Evolutionary conservation across 495 filamentous ascomycete species (phyloP).

Genomic region (Thermothielavioides terrestris): DNA sequence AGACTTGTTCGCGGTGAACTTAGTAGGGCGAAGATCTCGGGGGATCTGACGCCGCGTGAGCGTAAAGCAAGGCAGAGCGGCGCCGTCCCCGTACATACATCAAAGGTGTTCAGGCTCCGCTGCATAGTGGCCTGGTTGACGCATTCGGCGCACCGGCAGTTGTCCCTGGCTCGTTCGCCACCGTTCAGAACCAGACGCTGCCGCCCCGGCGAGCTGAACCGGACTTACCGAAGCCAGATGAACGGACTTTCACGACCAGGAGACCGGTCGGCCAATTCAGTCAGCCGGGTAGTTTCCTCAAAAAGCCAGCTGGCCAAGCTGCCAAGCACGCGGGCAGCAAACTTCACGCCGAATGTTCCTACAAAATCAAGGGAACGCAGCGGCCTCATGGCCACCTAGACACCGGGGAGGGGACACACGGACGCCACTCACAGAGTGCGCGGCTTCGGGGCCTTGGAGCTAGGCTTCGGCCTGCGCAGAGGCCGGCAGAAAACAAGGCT

Average conservation of each 20-base stretch:
- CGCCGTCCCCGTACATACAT: conserved; percentile 7
- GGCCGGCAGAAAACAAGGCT: too few species aligned
- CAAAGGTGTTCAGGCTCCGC: conserved; percentile 62
- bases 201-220: background rate
- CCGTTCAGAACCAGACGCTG: background rate
- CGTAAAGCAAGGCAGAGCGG: background rate
- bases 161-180: conserved; percentile 49
- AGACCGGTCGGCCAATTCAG: background rate
- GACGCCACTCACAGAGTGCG: too few species aligned
- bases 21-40: conserved; percentile 37
- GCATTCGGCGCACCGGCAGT: conserved; percentile 68
- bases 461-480: too few species aligned
- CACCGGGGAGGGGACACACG: too few species aligned
- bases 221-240: conserved; percentile 35
- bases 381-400: too few species aligned
- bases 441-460: too few species aligned
- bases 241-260: conserved; percentile 6
- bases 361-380: too few species aligned
- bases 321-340: too few species aligned
- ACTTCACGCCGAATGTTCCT: too few species aligned
- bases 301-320: too few species aligned
- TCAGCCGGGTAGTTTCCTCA: background rate
- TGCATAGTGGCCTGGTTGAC: conserved; percentile 72
- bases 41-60: conserved; percentile 33
- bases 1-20: conserved; percentile 20